Base-by-base conservation (phyloP, 176 grass and related monocot genomes). In the Ananas comosus region DNA sequence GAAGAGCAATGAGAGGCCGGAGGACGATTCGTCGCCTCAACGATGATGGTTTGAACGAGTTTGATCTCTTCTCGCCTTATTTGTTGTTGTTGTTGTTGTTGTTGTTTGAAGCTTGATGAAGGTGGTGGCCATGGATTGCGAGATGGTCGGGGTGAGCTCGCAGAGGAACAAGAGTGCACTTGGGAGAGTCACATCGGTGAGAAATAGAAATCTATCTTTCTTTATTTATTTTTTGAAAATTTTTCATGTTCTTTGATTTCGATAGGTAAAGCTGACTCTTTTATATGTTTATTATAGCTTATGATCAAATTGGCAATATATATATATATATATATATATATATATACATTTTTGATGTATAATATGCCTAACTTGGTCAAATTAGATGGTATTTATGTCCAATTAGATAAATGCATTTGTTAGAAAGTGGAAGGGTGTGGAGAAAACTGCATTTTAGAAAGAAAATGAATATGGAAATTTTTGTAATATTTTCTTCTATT, bases 61-160 rank as follows among this genome's bases (percentile, higher is more conserved):
- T 49, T 13, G 25, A 48, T 65, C 77, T 5, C 63, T 72, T 49
- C 10, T 13, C 50, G 65, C 47, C n/a, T 47, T 8, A 73, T 23
- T 23, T 23, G 22, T 23, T 23, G 22, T 23, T 23, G 22, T 23
- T 23, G 22, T 23, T 67, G 12, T 21, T 67, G 66, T 2, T 70
- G 42, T 24, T 9, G 14, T 11, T 27, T 74, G 16, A 57, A 97
- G 94, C 76, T 81, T 97, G 84, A 97, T 86, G 13, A 87, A 85
- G 49, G 72, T 28, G 48, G 52, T 97, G 77, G 94, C 84, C 10
- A 73, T 97, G 65, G 94, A 97, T 33, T 92, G 89, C 56, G 86
- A 97, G 84, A 97, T 97, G 94, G 89, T 97, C 53, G 86, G 86
- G 11, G 84, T 97, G 16, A 80, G 89, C n/a, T 50, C 75, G 8